Base-by-base conservation (phyloP, 2,329 filamentous ascomycete species). In the Lachnellula occidentalis region DNA sequence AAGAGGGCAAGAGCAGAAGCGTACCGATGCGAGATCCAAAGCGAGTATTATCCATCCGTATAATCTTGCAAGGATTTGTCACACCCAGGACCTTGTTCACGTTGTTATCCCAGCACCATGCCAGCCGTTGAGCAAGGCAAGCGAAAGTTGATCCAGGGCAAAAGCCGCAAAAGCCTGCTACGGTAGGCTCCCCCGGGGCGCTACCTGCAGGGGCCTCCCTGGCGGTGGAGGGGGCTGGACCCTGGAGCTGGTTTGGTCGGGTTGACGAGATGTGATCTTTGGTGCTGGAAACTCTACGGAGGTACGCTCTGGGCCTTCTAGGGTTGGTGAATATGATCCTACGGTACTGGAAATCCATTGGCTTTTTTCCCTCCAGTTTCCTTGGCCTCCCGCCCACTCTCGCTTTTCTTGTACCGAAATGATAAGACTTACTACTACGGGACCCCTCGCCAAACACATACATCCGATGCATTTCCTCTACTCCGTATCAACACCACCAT, bases 11-110 rank as follows among this genome's bases (percentile, higher is more conserved):
- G 46, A 36, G 34, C 7, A 48, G 27, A 45, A 45, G 53, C 49
- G 54, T 56, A 58, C 54, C 56, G 56, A 60, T 58, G 60, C 58
- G 58, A 60, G 59, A 57, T 60, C 53, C 56, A 56, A 52, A 51
- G 46, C 45, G 19, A 4, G 5, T 22, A 14, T 27, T 19, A n/a
- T 51, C n/a, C n/a, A n/a, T n/a, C n/a, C n/a, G n/a, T 24, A 24
- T 24, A 7, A 24, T 4, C 5, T 47, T 15, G 43, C 43, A 46
- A 22, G 43, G 27, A 31, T 19, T 4, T n/a, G 19, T 24, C 19
- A 17, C 22, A 27, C 39, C 19, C 19, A 34, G 31, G 43, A 19
- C 45, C 27, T 11, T 31, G 27, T 8, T 31, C 27, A 31, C 27
- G 7, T 31, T 31, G 27, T 31, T 31, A 31, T 31, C 27, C 36